Evolutionary conservation across 2,329 filamentous ascomycete species (phyloP).

Genomic region (Ceratocystiopsis brevicomis): DNA sequence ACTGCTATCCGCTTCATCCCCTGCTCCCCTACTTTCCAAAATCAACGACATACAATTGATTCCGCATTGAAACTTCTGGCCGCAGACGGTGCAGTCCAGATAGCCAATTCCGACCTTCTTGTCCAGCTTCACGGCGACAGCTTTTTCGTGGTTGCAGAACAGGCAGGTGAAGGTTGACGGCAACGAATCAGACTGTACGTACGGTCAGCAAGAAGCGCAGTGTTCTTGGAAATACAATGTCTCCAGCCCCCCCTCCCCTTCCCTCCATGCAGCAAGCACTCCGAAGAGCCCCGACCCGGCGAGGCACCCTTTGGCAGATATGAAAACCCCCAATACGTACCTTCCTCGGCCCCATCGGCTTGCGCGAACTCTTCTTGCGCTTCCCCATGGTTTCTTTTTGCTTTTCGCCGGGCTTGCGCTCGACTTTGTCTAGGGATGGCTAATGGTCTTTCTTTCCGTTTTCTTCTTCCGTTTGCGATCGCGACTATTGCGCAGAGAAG

Average conservation of each 20-base stretch:
- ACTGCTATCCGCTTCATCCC: too few relatives aligned
- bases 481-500: too few relatives aligned
- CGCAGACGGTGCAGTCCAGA: slow-evolving; percentile 80
- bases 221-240: too few relatives aligned
- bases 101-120: slow-evolving; percentile 79
- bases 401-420: too few relatives aligned
- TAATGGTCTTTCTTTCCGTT: neutral
- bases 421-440: neutral
- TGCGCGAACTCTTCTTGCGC: slow-evolving; percentile 62
- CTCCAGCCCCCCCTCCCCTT: too few relatives aligned
- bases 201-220: neutral
- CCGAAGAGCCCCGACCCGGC: neutral
- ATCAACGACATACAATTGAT: slow-evolving; percentile 53
- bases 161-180: slow-evolving; percentile 84
- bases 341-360: slow-evolving; percentile 68
- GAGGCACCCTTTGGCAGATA: too few relatives aligned
- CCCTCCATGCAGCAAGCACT: neutral
- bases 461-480: too few relatives aligned
- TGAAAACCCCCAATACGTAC: slow-evolving; percentile 20
- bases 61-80: slow-evolving; percentile 77
- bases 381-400: slow-evolving; percentile 46
- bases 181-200: slow-evolving; percentile 44
- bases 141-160: slow-evolving; percentile 96
- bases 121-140: slow-evolving; percentile 77
- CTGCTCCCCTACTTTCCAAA: too few relatives aligned